These are phyloP conservation scores for Rhododendron kiyosumense DNA, from an alignment of 148 eudicot species.

Conservation along the genomic window DNA sequence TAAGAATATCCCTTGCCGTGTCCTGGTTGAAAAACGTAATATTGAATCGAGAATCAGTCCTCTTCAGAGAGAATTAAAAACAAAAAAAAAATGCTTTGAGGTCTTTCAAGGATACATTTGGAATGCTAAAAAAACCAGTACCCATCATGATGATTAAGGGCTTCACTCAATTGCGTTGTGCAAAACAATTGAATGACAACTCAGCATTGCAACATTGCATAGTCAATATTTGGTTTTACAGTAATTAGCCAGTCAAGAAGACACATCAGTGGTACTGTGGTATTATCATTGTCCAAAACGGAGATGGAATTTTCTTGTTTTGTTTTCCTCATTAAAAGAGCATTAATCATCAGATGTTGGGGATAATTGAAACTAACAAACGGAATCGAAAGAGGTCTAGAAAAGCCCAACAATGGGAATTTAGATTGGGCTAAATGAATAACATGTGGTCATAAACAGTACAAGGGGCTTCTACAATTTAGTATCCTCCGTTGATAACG, in stretches of 20 bases:
- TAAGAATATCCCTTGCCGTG: constrained; percentile 74
- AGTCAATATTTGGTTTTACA: not conserved
- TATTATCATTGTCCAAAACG: not conserved
- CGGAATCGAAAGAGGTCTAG: not conserved
- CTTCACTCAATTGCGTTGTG: not conserved
- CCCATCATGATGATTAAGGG: not conserved
- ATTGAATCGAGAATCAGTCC: not conserved
- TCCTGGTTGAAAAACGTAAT: constrained; percentile 28
- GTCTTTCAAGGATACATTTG: not conserved
- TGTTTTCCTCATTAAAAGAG: not conserved
- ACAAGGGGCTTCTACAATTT: not conserved
- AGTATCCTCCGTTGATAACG: not conserved
- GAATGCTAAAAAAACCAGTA: not conserved
- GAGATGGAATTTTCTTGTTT: not conserved
- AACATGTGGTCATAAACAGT: not conserved
- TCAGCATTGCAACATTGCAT: not conserved
- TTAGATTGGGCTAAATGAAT: not conserved
- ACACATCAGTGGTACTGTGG: not conserved
- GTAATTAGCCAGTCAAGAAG: not conserved
- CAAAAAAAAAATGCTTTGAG: not conserved
- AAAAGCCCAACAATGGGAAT: not conserved
- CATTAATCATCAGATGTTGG: not conserved
- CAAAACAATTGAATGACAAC: not conserved
- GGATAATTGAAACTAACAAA: not conserved
- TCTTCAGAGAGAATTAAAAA: not conserved